phyloP scores from a whole-genome alignment of 2,329 filamentous ascomycete genomes.

The Penicillium sp. region DNA sequence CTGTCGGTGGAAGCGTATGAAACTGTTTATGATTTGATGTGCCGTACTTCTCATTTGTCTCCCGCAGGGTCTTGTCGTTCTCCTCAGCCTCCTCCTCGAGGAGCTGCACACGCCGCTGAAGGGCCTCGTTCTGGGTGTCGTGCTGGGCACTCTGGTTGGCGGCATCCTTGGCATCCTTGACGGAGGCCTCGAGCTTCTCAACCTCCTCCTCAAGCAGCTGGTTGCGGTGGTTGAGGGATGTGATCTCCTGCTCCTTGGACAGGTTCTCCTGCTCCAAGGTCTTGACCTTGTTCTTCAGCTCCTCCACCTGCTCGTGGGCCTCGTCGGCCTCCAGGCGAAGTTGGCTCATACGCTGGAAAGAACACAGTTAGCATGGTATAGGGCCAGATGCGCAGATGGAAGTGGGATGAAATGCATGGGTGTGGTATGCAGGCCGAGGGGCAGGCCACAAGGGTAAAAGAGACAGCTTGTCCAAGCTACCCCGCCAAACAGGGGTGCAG shows the following conservation, averaged over 20 bases:
- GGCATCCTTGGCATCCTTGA: slow-evolving; percentile 85
- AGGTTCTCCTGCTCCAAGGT: slow-evolving; percentile 90
- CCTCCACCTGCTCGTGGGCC: slow-evolving; percentile 76
- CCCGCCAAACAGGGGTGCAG: slow-evolving; percentile 37
- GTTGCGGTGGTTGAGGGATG: slow-evolving; percentile 94
- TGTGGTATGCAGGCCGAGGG: slow-evolving; percentile 20
- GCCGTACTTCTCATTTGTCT: slow-evolving; percentile 97
- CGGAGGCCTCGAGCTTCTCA: slow-evolving; percentile 82
- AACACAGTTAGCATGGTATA: slow-evolving; percentile 16
- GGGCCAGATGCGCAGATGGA: slow-evolving; percentile 19
- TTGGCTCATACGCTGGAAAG: slow-evolving; percentile 83
- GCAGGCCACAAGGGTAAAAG: slow-evolving; percentile 17
- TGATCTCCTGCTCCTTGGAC: slow-evolving; percentile 97
- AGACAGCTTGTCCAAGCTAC: slow-evolving; percentile 38
- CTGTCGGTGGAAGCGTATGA: background rate
- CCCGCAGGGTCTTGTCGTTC: slow-evolving; percentile 92
- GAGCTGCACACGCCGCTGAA: slow-evolving; percentile 89
- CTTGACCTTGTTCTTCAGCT: slow-evolving; percentile 87
- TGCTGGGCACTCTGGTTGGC: slow-evolving; percentile 80
- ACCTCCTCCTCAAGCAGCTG: slow-evolving; percentile 84
- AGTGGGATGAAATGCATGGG: slow-evolving; percentile 7
- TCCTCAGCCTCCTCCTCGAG: slow-evolving; percentile 98
- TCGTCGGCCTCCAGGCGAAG: slow-evolving; percentile 95
- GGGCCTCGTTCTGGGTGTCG: slow-evolving; percentile 85
- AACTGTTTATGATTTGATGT: background rate